Evolutionary conservation across 352 stramenopile genomes (phyloP), one percentile per base, ranked within the genome.

Genomic region (Globisporangium megalacanthum): DNA sequence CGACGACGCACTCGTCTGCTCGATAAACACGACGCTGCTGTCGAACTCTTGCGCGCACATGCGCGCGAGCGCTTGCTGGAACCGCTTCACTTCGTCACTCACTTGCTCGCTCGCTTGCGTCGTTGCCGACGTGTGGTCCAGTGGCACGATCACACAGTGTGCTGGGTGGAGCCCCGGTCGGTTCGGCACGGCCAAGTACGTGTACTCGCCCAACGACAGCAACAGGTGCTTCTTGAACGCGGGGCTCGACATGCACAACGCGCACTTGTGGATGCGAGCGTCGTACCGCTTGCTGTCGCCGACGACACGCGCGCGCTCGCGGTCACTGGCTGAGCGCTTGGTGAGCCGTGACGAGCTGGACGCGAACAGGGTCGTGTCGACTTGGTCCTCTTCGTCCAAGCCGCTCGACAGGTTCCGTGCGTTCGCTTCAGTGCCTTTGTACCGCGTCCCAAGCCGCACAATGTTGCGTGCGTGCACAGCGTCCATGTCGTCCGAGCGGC

Each of bases 151-250:
- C 41, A 91, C 59, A 17, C 81, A 93, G 62, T 95, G 85, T 0
- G 67, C 68, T 35, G 62, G 57, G 45, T 90, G 79, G 37, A 94
- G 58, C 3, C 69, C 73, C 31, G 78, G 72, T 29, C 74, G 72
- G 39, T 61, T 82, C 19, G 82, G 79, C 14, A 92, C 57, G 4
- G 81, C 75, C 50, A 94, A 48, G 58, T 92, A 95, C 41, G 79
- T 81, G 60, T 80, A 76, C 45, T 91, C 74, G 19, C 79, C 85
- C n/a, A 95, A 64, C 13, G 83, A 83, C 6, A 95, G 65, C 72
- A 89, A 79, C 59, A 89, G 56, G 48, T 92, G 80, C 55, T 88
- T 89, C 70, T 90, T 91, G 64, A 92, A 95, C 14, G 46, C 54
- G 0, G 74, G 71, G 52, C 83, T 91, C 46, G 77, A 67, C 68